These are phyloP conservation scores for Camillea tinctor DNA, from an alignment of 2,329 filamentous ascomycete species.

Conservation along the genomic window DNA sequence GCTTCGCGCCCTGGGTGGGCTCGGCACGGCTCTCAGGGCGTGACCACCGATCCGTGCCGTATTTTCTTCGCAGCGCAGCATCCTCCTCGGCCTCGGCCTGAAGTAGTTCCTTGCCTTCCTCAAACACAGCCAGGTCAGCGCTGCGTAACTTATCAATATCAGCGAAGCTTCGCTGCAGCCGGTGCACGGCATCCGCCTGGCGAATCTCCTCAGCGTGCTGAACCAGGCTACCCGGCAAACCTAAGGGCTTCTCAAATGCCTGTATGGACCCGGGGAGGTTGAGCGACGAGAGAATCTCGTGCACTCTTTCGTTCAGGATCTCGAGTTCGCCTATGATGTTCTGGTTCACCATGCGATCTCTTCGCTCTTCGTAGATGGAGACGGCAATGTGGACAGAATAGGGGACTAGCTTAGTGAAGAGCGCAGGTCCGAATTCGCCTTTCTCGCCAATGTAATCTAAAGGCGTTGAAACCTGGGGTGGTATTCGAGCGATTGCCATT, in stretches of 20 bases:
- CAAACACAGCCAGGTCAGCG: constrained; percentile 74
- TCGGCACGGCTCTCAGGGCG: constrained; percentile 69
- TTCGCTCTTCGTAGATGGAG: constrained; percentile 89
- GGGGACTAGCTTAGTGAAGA: constrained; percentile 90
- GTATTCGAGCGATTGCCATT: constrained; percentile 80
- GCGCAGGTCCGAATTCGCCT: constrained; percentile 75
- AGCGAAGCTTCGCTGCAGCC: constrained; percentile 75
- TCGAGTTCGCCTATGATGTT: constrained; percentile 85
- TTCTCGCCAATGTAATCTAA: constrained; percentile 77
- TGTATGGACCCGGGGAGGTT: constrained; percentile 91
- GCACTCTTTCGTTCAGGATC: constrained; percentile 72
- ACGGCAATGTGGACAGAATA: constrained; percentile 94
- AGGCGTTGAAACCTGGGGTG: constrained; percentile 78
- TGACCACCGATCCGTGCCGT: constrained; percentile 84
- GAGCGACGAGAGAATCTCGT: constrained; percentile 75
- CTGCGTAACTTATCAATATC: constrained; percentile 89
- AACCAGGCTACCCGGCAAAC: constrained; percentile 78
- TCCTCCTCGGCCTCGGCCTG: constrained; percentile 83
- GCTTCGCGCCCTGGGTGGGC: constrained; percentile 57
- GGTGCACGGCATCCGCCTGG: constrained; percentile 80
- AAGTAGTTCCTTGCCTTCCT: constrained; percentile 78
- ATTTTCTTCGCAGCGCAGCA: constrained; percentile 68
- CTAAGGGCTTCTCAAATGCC: constrained; percentile 90
- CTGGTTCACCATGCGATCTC: constrained; percentile 87
- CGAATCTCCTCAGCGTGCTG: constrained; percentile 93